phyloP scores from a whole-genome alignment of 1,284 basidiomycete genomes.

The Xerocomus nothofagi region DNA sequence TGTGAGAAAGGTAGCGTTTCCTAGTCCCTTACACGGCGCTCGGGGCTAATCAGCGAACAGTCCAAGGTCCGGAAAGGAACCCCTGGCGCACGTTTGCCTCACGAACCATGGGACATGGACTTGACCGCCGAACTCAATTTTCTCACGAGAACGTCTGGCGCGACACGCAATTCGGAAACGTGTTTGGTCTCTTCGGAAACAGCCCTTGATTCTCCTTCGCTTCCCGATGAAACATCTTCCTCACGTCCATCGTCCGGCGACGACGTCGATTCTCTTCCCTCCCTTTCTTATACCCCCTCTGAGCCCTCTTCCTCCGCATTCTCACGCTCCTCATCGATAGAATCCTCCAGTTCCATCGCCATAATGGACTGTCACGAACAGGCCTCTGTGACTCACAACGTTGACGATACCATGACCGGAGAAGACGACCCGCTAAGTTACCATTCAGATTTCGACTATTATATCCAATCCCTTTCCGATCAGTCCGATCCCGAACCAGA shows the following conservation, averaged over 20 bases:
- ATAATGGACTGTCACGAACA: constrained; percentile 7
- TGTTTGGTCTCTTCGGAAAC: constrained; percentile 14
- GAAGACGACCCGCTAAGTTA: constrained; percentile 36
- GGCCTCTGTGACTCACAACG: background rate
- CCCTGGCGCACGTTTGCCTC: constrained; percentile 58
- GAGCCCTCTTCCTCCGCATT: constrained; percentile 33
- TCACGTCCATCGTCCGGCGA: constrained; percentile 25
- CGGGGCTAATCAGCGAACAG: constrained; percentile 25
- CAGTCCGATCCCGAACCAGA: constrained; percentile 35
- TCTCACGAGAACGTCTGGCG: constrained; percentile 3
- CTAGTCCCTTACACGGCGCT: background rate
- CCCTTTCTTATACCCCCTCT: constrained; percentile 31
- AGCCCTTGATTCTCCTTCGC: constrained; percentile 4
- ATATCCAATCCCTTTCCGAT: constrained; percentile 36
- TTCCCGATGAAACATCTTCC: constrained; percentile 24
- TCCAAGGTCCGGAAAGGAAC: constrained; percentile 59
- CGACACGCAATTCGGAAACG: constrained; percentile 4
- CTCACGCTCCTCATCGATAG: constrained; percentile 33
- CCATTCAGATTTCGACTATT: constrained; percentile 39
- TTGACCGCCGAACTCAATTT: constrained; percentile 11
- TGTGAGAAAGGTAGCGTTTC: constrained; percentile 49
- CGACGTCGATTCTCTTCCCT: constrained; percentile 36
- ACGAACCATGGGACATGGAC: constrained; percentile 56
- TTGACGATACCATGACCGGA: constrained; percentile 9
- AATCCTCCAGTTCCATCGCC: constrained; percentile 12